Evolutionary conservation across 1,284 basidiomycete species (phyloP).

Genomic region (Fistulinella cinereoalba): DNA sequence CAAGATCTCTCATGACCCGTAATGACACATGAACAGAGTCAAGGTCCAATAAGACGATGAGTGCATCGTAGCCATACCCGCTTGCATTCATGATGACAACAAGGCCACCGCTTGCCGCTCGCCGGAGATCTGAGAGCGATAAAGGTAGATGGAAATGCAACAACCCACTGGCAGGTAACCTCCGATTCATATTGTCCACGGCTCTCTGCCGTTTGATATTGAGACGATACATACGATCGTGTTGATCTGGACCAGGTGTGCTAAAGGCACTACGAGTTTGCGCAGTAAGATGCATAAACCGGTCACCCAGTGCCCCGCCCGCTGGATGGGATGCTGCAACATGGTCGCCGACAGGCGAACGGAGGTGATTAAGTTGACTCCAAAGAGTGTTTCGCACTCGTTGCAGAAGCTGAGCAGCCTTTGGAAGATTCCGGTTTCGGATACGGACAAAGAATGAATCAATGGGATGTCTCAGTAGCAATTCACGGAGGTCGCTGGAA

Average conservation of each 20-base stretch:
- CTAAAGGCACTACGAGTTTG: not conserved
- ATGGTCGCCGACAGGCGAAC: not conserved
- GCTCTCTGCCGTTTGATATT: not conserved
- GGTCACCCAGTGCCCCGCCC: not conserved
- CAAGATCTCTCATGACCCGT: not conserved
- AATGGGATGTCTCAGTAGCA: too few species aligned
- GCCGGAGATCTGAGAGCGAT: not conserved
- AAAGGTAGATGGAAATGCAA: slow-evolving; percentile 5
- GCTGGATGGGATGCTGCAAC: not conserved
- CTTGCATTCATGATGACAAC: slow-evolving; percentile 1
- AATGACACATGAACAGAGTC: not conserved
- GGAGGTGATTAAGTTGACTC: not conserved
- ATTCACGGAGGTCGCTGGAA: too few species aligned
- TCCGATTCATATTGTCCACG: not conserved
- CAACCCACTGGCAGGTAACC: not conserved
- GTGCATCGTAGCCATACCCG: not conserved
- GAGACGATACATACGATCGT: not conserved
- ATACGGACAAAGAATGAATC: too few species aligned
- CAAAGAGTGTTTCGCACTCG: too few species aligned
- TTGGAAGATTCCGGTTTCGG: not conserved
- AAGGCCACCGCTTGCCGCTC: not conserved
- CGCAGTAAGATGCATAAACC: not conserved
- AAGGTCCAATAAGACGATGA: not conserved
- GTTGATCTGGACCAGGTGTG: not conserved
- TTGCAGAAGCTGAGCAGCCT: not conserved